Percentiles rank a stretch among this genome's conserved stretches.
These are phyloP conservation scores for Knoxdaviesia capensis DNA, from an alignment of 2,329 filamentous ascomycete genomes.

Conservation along the genomic window DNA sequence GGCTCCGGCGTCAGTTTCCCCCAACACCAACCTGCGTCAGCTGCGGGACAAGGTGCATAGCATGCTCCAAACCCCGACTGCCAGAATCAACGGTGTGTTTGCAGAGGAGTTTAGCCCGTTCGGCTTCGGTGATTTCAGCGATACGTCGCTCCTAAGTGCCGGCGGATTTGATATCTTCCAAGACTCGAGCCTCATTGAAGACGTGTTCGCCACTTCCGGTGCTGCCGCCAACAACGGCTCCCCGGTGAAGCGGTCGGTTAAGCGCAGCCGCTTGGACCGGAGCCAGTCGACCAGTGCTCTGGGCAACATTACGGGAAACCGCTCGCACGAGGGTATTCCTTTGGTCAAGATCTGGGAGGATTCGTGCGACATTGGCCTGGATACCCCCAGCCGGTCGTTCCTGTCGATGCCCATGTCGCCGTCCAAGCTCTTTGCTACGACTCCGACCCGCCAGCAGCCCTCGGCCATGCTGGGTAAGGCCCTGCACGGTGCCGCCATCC, in stretches of 20 bases:
- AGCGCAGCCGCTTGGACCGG: slow-evolving; percentile 41
- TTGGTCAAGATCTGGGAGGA: slow-evolving; percentile 5
- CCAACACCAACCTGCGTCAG: slow-evolving; percentile 76
- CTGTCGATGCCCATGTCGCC: neutral
- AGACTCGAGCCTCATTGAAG: slow-evolving; percentile 6
- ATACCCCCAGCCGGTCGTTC: slow-evolving; percentile 4
- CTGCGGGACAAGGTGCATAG: slow-evolving; percentile 69
- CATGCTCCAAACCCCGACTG: slow-evolving; percentile 59
- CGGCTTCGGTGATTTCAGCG: slow-evolving; percentile 36
- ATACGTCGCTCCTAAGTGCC: slow-evolving; percentile 20
- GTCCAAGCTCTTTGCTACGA: too few species aligned
- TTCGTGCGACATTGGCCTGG: slow-evolving; percentile 1
- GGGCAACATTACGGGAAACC: slow-evolving; percentile 32
- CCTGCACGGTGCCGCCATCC: too few species aligned
- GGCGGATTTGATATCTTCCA: slow-evolving; percentile 44
- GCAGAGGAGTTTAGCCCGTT: slow-evolving; percentile 47
- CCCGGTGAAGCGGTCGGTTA: slow-evolving; percentile 42
- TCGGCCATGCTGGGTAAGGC: too few species aligned
- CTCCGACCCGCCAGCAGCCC: too few species aligned
- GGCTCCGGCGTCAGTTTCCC: slow-evolving; percentile 60
- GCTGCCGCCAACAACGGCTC: slow-evolving; percentile 34
- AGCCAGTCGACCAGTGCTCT: slow-evolving; percentile 42
- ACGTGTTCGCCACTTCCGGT: slow-evolving; percentile 13
- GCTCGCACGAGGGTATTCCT: neutral
- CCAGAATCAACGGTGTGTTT: slow-evolving; percentile 18